Evolutionary conservation across 352 stramenopile genomes (phyloP), one percentile per base, ranked within the genome.

Genomic region (Globisporangium polare): DNA sequence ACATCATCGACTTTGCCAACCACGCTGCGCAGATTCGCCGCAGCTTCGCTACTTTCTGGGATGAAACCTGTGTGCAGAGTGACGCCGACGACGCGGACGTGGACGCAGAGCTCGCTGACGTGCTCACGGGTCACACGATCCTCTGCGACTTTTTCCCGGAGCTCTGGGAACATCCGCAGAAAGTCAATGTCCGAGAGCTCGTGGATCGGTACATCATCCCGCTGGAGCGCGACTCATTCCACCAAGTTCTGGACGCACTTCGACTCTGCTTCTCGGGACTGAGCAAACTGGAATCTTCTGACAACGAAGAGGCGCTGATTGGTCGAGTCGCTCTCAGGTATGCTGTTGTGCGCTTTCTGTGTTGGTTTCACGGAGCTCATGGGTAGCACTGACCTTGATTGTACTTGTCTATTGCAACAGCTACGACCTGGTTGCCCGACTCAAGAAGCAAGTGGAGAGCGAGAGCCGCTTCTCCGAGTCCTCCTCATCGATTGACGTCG

Each of bases 1-100:
- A 60, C 5, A 78, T 92, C 29, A 42, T 92, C 9, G 83, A 92
- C 51, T 92, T 92, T 59, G 74, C 79, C 8, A 92, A 92, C 45
- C 81, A 92, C 64, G 71, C 74, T 10, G 79, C 83, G 18, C 78
- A 89, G 46, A 84, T 93, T 37, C 80, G 82, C 17, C 66, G 67
- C 12, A 75, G 63, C 45, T 87, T 83, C 31, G 66, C 77, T 12
- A 69, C 77, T 52, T 87, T 83, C 39, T 87, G 77, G 77, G 49
- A 70, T 39, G 69, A 80, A 59, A 66, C 75, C 7, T 73, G 62
- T 35, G 54, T 55, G 3, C 69, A 63, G 10, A 37, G 37, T 2
- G 67, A 68, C 22, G 57, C 57, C 2, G 56, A 66, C 18, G 62
- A 20, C 5, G 59, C 83, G 37, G 71, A 87, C 39, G 33, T 65